Evolutionary conservation across 2,329 filamentous ascomycete species (phyloP).

Genomic region (Ambrosiella beaveri): DNA sequence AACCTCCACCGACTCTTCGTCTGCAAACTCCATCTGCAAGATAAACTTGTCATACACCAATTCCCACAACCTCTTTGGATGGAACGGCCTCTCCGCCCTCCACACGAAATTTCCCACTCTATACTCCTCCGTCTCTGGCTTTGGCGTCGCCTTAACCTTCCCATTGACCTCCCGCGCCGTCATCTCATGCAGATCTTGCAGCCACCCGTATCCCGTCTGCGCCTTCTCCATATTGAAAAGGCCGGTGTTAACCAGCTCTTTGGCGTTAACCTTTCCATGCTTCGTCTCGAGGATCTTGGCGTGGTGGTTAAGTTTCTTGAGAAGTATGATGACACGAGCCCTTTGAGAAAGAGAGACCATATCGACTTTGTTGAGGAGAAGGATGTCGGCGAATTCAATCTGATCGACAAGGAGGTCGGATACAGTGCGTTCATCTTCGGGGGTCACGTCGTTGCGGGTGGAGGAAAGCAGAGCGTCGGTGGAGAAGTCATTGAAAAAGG

Average conservation of each 20-base stretch:
- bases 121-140: conserved; percentile 57
- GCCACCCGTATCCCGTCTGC: conserved; percentile 49
- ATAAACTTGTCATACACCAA: conserved; percentile 33
- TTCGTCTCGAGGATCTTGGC: conserved; percentile 46
- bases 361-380: conserved; percentile 55
- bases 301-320: conserved; percentile 46
- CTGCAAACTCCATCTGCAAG: conserved; percentile 28
- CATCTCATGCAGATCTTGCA: conserved; percentile 53
- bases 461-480: conserved; percentile 50
- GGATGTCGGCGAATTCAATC: conserved; percentile 60
- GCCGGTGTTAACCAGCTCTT: conserved; percentile 46
- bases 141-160: conserved; percentile 39
- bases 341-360: conserved; percentile 30
- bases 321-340: conserved; percentile 31
- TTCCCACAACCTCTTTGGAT: conserved; percentile 29
- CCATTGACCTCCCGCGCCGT: conserved; percentile 38
- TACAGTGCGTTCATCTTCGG: conserved; percentile 56
- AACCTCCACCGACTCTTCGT: conserved; percentile 17
- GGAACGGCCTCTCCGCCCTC: conserved; percentile 36
- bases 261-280: conserved; percentile 42
- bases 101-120: conserved; percentile 58
- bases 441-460: conserved; percentile 41
- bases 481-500: conserved; percentile 54
- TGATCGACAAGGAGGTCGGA: conserved; percentile 63
- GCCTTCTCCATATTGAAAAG: conserved; percentile 48